Evolutionary conservation across 768 basidiomycete genomes (phyloP), one percentile per base, ranked within the genome.

Genomic region (Pisolithus microcarpus): DNA sequence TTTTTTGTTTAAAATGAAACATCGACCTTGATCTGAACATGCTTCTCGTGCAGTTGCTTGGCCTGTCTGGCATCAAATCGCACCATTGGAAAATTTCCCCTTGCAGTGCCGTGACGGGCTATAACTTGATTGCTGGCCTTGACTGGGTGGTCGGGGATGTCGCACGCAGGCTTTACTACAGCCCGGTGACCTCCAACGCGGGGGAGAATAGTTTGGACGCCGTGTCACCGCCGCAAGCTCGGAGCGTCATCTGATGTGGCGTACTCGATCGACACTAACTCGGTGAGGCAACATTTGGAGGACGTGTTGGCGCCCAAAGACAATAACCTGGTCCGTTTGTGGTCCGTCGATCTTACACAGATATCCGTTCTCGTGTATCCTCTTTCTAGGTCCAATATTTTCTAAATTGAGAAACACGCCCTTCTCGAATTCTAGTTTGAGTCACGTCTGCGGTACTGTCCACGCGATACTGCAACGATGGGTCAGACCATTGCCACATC

Each of bases 111-210:
- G 79, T 92, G 38, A 94, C 90, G 0, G 95, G 94, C 13, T 71
- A 81, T 51, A 91, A 94, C 64, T 73, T 97, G 15, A 75, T 90
- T 9, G 73, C 81, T 54, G 95, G 94, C 37, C 76, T 98, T 26
- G 83, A 94, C 64, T 97, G 95, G 95, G 79, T 91, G 23, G 91
- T 96, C 16, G 77, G 80, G 36, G 91, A 96, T 57, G 84, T 97
- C 48, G 93, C 91, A 4, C 77, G 79, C 39, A 77, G 94, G 58
- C 71, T 97, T 30, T 96, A 97, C 67, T 96, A 91, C 71, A 81
- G 79, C 62, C 77, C 82, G 36, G 54, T 61, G 50, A 50, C 57
- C 54, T 50, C 49, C 24, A 44, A 30, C 47, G 52, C 46, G 21
- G 45, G 56, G 6, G 26, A 44, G 13, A 19, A 43, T 38, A 42